phyloP scores from a whole-genome alignment of 495 filamentous ascomycete species.

The Saxispiralis lemnorum region DNA sequence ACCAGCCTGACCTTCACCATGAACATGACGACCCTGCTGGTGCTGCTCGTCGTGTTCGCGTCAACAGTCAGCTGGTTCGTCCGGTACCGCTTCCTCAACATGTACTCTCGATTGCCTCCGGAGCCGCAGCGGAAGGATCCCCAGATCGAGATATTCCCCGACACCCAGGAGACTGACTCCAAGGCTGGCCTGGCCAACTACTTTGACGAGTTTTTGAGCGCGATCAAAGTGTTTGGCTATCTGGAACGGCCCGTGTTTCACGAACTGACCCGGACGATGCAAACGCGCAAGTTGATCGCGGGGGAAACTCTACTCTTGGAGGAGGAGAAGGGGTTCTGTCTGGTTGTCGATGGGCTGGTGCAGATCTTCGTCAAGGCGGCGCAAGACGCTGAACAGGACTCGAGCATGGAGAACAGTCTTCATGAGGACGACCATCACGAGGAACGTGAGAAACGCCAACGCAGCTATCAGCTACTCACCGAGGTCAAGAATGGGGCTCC shows the following conservation, averaged over 20 bases:
- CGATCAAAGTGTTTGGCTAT: constrained; percentile 98
- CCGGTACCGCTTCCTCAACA: constrained; percentile 81
- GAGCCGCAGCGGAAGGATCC: constrained; percentile 94
- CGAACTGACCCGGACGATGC: constrained; percentile 93
- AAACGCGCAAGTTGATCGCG: constrained; percentile 86
- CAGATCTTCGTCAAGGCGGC: constrained; percentile 96
- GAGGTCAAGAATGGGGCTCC: constrained; percentile 96
- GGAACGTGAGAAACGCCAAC: constrained; percentile 38
- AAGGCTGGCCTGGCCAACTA: constrained; percentile 88
- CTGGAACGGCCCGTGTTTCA: constrained; percentile 92
- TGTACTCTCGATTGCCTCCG: constrained; percentile 82
- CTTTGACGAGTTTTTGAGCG: constrained; percentile 91
- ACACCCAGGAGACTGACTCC: constrained; percentile 70
- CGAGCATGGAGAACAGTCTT: constrained; percentile 17
- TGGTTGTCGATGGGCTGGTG: constrained; percentile 91
- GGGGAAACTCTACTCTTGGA: constrained; percentile 88
- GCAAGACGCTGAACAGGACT: constrained; percentile 33
- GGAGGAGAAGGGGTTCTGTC: constrained; percentile 93
- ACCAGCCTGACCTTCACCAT: constrained; percentile 90
- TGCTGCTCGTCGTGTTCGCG: constrained; percentile 58
- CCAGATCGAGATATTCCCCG: constrained; percentile 84
- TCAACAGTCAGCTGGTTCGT: constrained; percentile 84
- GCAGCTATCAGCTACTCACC: constrained; percentile 81
- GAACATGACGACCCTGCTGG: constrained; percentile 87
- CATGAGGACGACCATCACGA: constrained; percentile 54